These are phyloP conservation scores for Nothophytophthora sp. DNA, from an alignment of 352 stramenopile species.

Conservation along the genomic window DNA sequence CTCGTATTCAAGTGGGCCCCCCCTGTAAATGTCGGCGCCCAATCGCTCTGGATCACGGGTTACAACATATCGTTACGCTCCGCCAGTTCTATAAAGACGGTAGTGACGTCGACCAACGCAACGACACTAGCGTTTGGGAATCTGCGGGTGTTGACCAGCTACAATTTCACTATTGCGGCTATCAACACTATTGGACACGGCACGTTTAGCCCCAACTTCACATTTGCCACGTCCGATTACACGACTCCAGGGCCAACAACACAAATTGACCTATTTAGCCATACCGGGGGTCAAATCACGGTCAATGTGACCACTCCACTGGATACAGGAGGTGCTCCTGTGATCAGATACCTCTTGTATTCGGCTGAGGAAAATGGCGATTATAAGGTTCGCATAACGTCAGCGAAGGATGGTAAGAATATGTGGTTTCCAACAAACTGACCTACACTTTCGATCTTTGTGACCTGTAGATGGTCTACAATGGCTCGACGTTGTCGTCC, in stretches of 20 bases:
- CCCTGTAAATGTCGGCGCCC: conserved; percentile 48
- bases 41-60: conserved; percentile 32
- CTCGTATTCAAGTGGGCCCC: conserved; percentile 36
- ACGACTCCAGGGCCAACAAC: conserved; percentile 33
- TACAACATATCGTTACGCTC: conserved; percentile 38
- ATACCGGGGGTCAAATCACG: conserved; percentile 49
- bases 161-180: conserved; percentile 38
- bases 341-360: conserved; percentile 33
- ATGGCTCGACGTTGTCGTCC: conserved; percentile 18
- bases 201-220: conserved; percentile 5
- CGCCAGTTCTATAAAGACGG: conserved; percentile 1
- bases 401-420: too few relatives aligned
- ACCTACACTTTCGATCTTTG: too few relatives aligned
- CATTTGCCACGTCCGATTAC: conserved; percentile 34
- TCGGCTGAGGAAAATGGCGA: conserved; percentile 1
- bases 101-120: conserved; percentile 35
- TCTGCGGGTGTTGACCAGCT: conserved; percentile 25
- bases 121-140: conserved; percentile 31
- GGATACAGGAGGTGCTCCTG: conserved; percentile 43
- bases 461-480: conserved; percentile 27
- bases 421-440: neutral
- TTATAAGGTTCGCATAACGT: conserved; percentile 12
- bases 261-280: conserved; percentile 21
- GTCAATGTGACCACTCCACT: conserved; percentile 29
- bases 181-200: conserved; percentile 40